These are phyloP conservation scores for Perilla frutescens DNA, from an alignment of 257 asterid species.

Conservation along the genomic window DNA sequence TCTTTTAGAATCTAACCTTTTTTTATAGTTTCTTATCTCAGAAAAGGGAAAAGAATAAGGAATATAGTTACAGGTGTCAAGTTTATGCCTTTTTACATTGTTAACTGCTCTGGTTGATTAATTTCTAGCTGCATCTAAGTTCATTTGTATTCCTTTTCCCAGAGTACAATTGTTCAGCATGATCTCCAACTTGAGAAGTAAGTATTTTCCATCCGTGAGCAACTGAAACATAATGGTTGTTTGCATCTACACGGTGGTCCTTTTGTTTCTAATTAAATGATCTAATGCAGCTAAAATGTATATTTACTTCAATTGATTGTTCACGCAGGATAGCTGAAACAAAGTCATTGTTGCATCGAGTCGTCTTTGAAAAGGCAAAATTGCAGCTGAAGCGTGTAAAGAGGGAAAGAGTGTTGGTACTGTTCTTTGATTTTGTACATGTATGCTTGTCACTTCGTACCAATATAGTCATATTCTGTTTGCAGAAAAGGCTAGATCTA, in stretches of 20 bases:
- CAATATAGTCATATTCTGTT: conserved; percentile 35
- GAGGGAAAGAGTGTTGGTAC: conserved; percentile 74
- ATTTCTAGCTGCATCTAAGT: conserved; percentile 38
- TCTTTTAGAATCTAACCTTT: neutral
- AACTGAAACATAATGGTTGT: conserved; percentile 19
- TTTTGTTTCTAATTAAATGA: conserved; percentile 3
- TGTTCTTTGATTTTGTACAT: conserved; percentile 35
- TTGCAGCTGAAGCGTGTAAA: conserved; percentile 63
- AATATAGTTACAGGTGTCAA: neutral
- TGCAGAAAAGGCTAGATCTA: conserved; percentile 66
- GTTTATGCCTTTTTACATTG: conserved; percentile 17
- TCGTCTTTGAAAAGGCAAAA: conserved; percentile 71
- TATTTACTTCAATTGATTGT: conserved; percentile 37
- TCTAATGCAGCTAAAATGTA: conserved; percentile 22
- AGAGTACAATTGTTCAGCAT: conserved; percentile 51
- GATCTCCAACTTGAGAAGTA: conserved; percentile 65
- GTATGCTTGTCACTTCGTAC: conserved; percentile 8
- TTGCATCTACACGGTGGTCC: conserved; percentile 35
- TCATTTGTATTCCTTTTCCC: conserved; percentile 45
- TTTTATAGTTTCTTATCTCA: neutral
- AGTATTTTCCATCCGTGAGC: conserved; percentile 34
- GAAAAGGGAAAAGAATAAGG: conserved; percentile 2
- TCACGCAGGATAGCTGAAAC: conserved; percentile 67
- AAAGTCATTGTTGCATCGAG: conserved; percentile 55
- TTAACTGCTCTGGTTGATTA: conserved; percentile 26